These are phyloP conservation scores for Nicotiana rustica DNA, from an alignment of 305 asterid species.

Conservation along the genomic window DNA sequence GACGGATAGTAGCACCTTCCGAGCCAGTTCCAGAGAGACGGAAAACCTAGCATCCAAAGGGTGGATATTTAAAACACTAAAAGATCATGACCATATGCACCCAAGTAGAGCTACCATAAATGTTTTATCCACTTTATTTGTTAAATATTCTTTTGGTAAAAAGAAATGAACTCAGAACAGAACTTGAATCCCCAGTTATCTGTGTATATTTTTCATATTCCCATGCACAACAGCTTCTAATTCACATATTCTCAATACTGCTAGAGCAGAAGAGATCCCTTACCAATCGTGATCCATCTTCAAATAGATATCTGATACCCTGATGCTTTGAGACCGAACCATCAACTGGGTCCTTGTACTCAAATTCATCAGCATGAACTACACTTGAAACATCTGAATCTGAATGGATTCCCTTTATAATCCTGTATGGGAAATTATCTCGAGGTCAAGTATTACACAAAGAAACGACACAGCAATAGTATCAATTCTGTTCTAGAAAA, in stretches of 20 bases:
- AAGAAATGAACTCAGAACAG: neutral
- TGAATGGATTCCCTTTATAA: slow-evolving; percentile 63
- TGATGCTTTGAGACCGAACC: slow-evolving; percentile 94
- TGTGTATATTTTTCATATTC: neutral
- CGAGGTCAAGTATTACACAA: neutral
- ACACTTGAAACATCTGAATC: slow-evolving; percentile 64
- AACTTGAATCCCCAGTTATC: neutral
- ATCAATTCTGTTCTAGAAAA: neutral
- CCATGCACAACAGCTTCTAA: neutral
- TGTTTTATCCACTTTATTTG: too few relatives aligned
- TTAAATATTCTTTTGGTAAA: neutral
- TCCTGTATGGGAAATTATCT: slow-evolving; percentile 47
- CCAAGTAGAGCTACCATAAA: too few relatives aligned
- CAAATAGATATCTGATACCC: slow-evolving; percentile 89
- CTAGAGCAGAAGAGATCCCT: neutral
- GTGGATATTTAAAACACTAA: too few relatives aligned
- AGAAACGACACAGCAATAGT: slow-evolving; percentile 15
- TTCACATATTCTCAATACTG: too few relatives aligned
- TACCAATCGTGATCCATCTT: slow-evolving; percentile 97
- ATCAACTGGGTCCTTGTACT: slow-evolving; percentile 96
- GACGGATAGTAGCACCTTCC: slow-evolving; percentile 97
- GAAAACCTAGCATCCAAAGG: slow-evolving; percentile 64
- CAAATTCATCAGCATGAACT: slow-evolving; percentile 83
- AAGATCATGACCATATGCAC: too few relatives aligned
- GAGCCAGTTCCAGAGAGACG: slow-evolving; percentile 99